phyloP scores from a whole-genome alignment of 306 rosid species.

The Dalbergia cochinchinensis region DNA sequence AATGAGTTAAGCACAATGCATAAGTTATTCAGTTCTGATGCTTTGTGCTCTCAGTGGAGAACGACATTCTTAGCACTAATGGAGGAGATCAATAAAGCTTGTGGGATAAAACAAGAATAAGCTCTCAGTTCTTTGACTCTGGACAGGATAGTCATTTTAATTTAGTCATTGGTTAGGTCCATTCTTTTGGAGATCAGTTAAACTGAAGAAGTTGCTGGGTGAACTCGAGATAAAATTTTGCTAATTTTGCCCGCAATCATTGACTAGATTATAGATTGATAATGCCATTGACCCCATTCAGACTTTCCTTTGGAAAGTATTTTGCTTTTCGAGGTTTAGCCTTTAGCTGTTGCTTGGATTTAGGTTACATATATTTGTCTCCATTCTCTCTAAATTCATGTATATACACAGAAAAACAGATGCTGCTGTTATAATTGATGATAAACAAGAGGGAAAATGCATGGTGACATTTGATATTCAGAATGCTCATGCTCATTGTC shows the following conservation, averaged over 20 bases:
- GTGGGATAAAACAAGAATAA: conserved; percentile 58
- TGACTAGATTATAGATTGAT: conserved; percentile 48
- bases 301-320: conserved; percentile 29
- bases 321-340: conserved; percentile 20
- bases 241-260: conserved; percentile 45
- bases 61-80: conserved; percentile 55
- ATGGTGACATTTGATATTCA: conserved; percentile 7
- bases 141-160: conserved; percentile 45
- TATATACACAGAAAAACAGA: conserved; percentile 40
- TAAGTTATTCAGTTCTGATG: conserved; percentile 58
- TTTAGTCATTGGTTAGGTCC: conserved; percentile 58
- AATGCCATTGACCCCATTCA: conserved; percentile 50
- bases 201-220: conserved; percentile 47
- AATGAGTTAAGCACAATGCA: conserved; percentile 66
- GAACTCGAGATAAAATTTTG: conserved; percentile 47
- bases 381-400: conserved; percentile 35
- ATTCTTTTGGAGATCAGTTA: conserved; percentile 60
- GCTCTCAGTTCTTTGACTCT: conserved; percentile 60
- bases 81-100: conserved; percentile 60
- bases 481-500: conserved; percentile 25
- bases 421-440: conserved; percentile 41
- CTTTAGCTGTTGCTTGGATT: conserved; percentile 38
- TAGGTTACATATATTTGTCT: conserved; percentile 41
- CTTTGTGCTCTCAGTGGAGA: conserved; percentile 54
- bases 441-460: conserved; percentile 20